phyloP scores from a whole-genome alignment of 2,329 filamentous ascomycete genomes.

The Uncinocarpus reesii region DNA sequence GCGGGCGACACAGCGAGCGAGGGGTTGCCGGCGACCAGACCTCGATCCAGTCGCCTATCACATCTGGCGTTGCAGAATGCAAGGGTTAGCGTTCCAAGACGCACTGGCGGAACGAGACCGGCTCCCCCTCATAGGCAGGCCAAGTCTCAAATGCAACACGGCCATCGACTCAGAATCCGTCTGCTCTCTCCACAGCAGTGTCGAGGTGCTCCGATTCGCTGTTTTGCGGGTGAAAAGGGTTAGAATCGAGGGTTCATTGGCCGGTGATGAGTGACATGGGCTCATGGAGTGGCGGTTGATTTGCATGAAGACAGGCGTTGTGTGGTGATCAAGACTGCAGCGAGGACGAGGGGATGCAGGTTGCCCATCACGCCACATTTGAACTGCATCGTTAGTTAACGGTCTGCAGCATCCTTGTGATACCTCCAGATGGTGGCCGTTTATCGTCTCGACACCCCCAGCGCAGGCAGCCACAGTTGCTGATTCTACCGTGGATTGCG shows the following conservation, averaged over 20 bases:
- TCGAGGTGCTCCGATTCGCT: constrained; percentile 6
- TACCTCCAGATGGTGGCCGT: not conserved
- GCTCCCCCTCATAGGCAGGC: constrained; percentile 7
- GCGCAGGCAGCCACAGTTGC: too few species aligned
- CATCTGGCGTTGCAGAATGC: constrained; percentile 11
- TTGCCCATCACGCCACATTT: constrained; percentile 8
- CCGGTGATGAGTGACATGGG: not conserved
- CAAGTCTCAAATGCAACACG: constrained; percentile 13
- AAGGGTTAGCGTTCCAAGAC: constrained; percentile 10
- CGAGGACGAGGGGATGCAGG: not conserved
- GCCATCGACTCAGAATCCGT: constrained; percentile 9
- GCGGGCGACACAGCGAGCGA: not conserved
- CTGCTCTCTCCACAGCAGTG: not conserved
- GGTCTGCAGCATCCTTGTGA: too few species aligned
- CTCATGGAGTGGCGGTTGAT: not conserved
- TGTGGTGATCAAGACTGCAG: not conserved
- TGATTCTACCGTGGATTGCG: not conserved
- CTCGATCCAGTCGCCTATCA: constrained; percentile 2
- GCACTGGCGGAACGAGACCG: not conserved
- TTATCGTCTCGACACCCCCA: too few species aligned
- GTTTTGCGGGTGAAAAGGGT: not conserved
- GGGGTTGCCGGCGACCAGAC: not conserved
- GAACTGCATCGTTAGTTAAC: not conserved
- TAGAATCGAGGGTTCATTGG: not conserved
- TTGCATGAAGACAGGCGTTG: not conserved